Base-by-base conservation (phyloP, 148 eudicot genomes). In the Dianthus caryophyllus region DNA sequence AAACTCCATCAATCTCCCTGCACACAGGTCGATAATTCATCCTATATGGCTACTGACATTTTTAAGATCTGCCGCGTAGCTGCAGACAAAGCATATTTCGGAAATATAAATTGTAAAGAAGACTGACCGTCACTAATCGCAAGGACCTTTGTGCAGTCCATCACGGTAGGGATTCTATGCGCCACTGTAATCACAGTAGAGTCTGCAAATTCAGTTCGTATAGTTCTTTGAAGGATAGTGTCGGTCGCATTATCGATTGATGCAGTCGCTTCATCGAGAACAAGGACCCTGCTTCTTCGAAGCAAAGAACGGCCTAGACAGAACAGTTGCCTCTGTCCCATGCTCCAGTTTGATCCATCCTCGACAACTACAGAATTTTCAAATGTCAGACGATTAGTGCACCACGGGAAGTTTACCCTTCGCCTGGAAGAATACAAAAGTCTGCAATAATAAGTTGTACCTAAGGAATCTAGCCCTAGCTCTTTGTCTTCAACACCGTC, bases 401-500 rank as follows among this genome's bases (percentile, higher is more conserved):
- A 63, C 29, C 17, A 22, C 16, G 52, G 38, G 31, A 63, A 43
- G 44, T 20, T 6, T 63, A 9, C 16, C 54, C 31, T 27, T 55
- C 26, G 44, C 10, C 10, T 9, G 26, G 13, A 10, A 25, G 44
- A 9, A 9, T 41, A 22, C n/a, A 63, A 14, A 21, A 36, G 20
- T 41, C 17, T 1, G 54, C 12, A 54, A 18, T 12, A 54, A 18
- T 10, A 41, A 61, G 70, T 43, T 69, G 68, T 80, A 91, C 96
- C 97, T n/a, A 77, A 53, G 36, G 97, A 85, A 56, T 85, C 83
- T n/a, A 92, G 80, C 25, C 94, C 91, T 11, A 64, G 75, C 64
- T 81, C 86, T 77, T 91, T 89, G 72, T 89, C 91, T 69, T 82
- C 76, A 50, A 92, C 91, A 16, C 71, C 84, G 52, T 92, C 97